Evolutionary conservation across 768 basidiomycete genomes (phyloP).

Genomic region (Lanmaoa pseudosensibilis): DNA sequence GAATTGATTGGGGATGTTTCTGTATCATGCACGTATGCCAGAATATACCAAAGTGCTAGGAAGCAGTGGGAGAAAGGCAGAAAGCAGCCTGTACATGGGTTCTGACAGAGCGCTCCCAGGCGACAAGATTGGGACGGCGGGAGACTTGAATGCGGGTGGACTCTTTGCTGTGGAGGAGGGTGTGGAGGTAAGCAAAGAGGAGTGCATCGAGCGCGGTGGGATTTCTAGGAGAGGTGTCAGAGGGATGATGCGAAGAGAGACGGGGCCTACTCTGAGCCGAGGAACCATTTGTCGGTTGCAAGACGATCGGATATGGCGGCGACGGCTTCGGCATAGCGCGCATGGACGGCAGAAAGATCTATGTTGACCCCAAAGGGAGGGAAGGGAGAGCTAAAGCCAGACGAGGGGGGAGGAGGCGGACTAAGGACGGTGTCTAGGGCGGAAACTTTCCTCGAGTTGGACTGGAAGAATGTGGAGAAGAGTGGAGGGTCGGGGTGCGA

Average conservation of each 20-base stretch:
- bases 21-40: constrained; percentile 14
- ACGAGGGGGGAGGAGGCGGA: constrained; percentile 68
- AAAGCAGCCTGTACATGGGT: constrained; percentile 57
- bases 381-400: constrained; percentile 64
- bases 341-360: constrained; percentile 47
- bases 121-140: constrained; percentile 72
- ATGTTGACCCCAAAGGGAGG: constrained; percentile 62
- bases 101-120: constrained; percentile 75
- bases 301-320: constrained; percentile 72
- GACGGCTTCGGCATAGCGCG: constrained; percentile 71
- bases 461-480: constrained; percentile 43
- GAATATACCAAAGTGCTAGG: constrained; percentile 18
- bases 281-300: constrained; percentile 78
- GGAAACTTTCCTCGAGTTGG: constrained; percentile 27
- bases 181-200: constrained; percentile 78
- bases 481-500: constrained; percentile 47
- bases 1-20: not conserved
- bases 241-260: not conserved
- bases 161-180: constrained; percentile 48
- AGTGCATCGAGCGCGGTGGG: constrained; percentile 84
- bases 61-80: constrained; percentile 1
- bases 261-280: constrained; percentile 63
- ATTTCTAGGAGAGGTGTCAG: constrained; percentile 42
- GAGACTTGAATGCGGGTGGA: constrained; percentile 61
- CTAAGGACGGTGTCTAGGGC: constrained; percentile 51